A percentile compares a stretch with the other conserved stretches of the same genome.
Evolutionary conservation across 441 rosid genomes (phyloP).

Genomic region (Aleurites moluccanus): DNA sequence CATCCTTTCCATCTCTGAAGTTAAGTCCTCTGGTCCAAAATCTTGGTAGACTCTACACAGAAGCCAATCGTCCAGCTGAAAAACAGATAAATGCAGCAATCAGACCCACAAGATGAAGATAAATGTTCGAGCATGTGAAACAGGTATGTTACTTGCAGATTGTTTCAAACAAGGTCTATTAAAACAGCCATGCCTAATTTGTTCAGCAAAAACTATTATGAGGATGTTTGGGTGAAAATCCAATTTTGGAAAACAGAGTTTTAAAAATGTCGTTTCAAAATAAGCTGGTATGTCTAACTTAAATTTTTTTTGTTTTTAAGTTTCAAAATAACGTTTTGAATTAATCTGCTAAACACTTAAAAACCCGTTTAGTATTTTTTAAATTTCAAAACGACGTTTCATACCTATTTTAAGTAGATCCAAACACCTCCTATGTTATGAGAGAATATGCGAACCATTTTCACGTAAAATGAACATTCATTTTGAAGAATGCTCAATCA

Average conservation of each 20-base stretch:
- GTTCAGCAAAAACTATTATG: not conserved
- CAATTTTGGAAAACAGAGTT: no score
- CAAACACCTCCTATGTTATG: no score
- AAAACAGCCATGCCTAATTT: not conserved
- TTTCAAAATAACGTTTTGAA: no score
- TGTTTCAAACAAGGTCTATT: not conserved
- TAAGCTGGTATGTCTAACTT: no score
- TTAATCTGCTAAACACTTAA: no score
- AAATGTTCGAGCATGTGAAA: constrained; percentile 6
- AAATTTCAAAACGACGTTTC: no score
- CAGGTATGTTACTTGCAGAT: not conserved
- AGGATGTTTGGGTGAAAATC: no score
- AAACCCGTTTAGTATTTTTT: no score
- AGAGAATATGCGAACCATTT: not conserved
- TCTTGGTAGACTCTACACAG: constrained; percentile 16
- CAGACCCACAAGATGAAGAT: not conserved
- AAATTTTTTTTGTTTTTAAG: no score
- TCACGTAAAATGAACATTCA: not conserved
- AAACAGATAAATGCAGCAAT: not conserved
- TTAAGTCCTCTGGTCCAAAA: constrained; percentile 8
- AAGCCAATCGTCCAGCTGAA: constrained; percentile 19
- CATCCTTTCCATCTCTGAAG: constrained; percentile 14
- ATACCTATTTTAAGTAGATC: no score
- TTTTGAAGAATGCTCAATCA: not conserved
- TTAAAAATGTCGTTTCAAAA: no score